Evolutionary conservation across 257 asterid species (phyloP).

Genomic region (Handroanthus guayacan): DNA sequence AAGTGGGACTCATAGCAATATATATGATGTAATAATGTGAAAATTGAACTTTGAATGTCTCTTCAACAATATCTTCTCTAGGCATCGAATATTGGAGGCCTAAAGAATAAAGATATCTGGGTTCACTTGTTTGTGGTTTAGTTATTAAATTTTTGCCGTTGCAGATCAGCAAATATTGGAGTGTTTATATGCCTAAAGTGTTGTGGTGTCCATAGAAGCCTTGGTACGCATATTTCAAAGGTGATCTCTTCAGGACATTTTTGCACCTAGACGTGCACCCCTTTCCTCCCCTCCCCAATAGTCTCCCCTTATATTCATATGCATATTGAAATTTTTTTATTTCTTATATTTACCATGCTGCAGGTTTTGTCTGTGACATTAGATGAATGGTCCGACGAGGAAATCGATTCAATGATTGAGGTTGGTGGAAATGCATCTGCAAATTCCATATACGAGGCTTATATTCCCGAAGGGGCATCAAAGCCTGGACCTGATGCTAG

Average conservation of each 20-base stretch:
- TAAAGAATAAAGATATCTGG: neutral
- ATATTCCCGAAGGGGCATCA: constrained; percentile 82
- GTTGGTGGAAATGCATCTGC: constrained; percentile 98
- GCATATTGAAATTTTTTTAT: neutral
- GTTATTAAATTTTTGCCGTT: constrained; percentile 1
- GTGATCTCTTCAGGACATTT: constrained; percentile 44
- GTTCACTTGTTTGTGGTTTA: constrained; percentile 21
- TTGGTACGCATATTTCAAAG: constrained; percentile 93
- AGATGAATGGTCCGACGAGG: constrained; percentile 98
- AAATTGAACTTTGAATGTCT: constrained; percentile 2
- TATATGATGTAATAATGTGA: constrained; percentile 11
- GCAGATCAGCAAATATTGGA: constrained; percentile 95
- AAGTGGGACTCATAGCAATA: neutral
- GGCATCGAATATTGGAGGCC: constrained; percentile 19
- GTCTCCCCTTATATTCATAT: too few species aligned
- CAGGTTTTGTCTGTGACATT: constrained; percentile 96
- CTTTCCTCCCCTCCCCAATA: neutral
- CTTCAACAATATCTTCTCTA: neutral
- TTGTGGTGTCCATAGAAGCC: constrained; percentile 97
- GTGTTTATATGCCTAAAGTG: constrained; percentile 97
- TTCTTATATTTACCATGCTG: constrained; percentile 24
- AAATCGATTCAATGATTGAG: constrained; percentile 88
- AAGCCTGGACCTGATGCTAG: constrained; percentile 85
- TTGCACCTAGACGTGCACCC: constrained; percentile 15
- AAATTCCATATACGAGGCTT: constrained; percentile 96